phyloP scores from a whole-genome alignment of 2,329 filamentous ascomycete species.

The Cryphonectria radicalis region DNA sequence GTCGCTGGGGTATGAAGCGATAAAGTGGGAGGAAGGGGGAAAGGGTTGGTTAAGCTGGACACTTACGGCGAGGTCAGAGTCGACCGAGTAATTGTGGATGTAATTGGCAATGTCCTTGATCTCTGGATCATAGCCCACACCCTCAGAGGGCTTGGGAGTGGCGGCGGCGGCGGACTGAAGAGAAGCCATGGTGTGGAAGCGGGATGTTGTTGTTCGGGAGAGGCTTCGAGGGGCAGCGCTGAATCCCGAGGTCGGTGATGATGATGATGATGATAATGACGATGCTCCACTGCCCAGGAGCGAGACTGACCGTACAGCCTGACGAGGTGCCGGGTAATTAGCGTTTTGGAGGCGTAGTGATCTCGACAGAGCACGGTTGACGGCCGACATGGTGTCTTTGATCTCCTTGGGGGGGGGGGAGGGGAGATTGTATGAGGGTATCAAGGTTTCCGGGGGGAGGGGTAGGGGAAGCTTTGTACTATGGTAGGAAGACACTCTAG shows the following conservation, averaged over 20 bases:
- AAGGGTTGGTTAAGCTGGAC: not conserved
- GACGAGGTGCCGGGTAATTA: conserved; percentile 39
- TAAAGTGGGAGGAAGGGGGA: not conserved
- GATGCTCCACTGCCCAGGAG: conserved; percentile 36
- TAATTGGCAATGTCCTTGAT: conserved; percentile 95
- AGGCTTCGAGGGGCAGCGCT: conserved; percentile 38
- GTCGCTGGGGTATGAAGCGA: conserved; percentile 15
- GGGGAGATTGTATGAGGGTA: not conserved
- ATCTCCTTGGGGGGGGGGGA: not conserved
- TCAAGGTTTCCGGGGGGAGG: conserved; percentile 1
- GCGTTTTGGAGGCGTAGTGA: conserved; percentile 53
- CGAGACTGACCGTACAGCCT: conserved; percentile 42
- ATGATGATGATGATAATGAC: not conserved
- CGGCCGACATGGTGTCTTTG: conserved; percentile 33
- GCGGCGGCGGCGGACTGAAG: conserved; percentile 54
- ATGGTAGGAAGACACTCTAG: not conserved
- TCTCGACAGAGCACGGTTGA: conserved; percentile 59
- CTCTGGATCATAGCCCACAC: conserved; percentile 81
- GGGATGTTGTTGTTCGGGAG: conserved; percentile 36
- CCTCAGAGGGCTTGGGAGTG: conserved; percentile 49
- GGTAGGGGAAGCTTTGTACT: not conserved
- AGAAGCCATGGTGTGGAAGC: conserved; percentile 56
- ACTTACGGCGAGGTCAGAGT: conserved; percentile 90
- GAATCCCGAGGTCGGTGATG: conserved; percentile 26
- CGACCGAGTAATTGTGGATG: conserved; percentile 87